Evolutionary conservation across 2,329 filamentous ascomycete genomes (phyloP).

Genomic region (Claviceps monticola): DNA sequence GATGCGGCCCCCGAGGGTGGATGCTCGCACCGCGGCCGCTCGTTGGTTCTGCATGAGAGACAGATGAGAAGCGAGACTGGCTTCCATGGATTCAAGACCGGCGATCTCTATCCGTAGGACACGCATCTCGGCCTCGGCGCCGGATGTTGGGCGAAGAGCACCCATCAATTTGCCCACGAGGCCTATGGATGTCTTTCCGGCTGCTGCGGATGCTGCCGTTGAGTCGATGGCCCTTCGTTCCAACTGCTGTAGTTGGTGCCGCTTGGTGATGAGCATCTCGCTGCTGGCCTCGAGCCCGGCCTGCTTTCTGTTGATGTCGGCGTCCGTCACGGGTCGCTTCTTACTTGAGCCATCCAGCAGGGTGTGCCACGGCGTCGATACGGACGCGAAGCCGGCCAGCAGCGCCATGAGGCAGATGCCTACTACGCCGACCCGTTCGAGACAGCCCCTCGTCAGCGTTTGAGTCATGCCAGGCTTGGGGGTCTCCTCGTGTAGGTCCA

Average conservation of each 20-base stretch:
- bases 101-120: slow-evolving; percentile 60
- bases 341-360: slow-evolving; percentile 48
- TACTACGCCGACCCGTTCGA: slow-evolving; percentile 66
- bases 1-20: slow-evolving; percentile 52
- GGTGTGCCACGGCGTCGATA: slow-evolving; percentile 75
- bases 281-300: slow-evolving; percentile 64
- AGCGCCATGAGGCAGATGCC: slow-evolving; percentile 78
- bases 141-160: slow-evolving; percentile 49
- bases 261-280: slow-evolving; percentile 66
- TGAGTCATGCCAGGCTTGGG: slow-evolving; percentile 19
- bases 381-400: slow-evolving; percentile 79
- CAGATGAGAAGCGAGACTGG: slow-evolving; percentile 52
- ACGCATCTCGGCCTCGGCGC: slow-evolving; percentile 46
- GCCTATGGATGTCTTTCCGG: slow-evolving; percentile 23
- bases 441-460: slow-evolving; percentile 36
- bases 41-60: slow-evolving; percentile 48
- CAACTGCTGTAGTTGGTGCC: slow-evolving; percentile 55
- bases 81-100: slow-evolving; percentile 68
- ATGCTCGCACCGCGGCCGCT: slow-evolving; percentile 49
- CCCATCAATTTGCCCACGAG: slow-evolving; percentile 64
- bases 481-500: slow-evolving; percentile 3
- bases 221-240: slow-evolving; percentile 39
- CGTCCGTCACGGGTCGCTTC: slow-evolving; percentile 51
- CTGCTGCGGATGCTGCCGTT: slow-evolving; percentile 28
- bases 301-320: slow-evolving; percentile 63